Conservation (phyloP, 176 grass and related monocot genomes). For the Leersia perrieri region DNA sequence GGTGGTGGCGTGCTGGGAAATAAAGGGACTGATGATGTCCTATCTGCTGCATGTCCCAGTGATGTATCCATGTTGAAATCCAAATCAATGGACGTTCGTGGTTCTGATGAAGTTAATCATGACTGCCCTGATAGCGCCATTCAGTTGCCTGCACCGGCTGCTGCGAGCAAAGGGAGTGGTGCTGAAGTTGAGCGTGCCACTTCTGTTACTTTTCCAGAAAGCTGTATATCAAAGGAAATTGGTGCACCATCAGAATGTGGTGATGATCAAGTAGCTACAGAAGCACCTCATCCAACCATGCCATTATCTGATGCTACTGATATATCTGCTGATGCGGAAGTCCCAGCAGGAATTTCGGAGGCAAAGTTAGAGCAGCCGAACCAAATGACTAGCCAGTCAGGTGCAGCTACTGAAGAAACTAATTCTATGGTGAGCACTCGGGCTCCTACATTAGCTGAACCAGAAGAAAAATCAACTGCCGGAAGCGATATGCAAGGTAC, state of each 20-base stretch:
- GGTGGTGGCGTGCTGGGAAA: neutral
- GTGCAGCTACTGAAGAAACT: neutral
- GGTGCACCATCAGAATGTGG: neutral
- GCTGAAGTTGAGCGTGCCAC: neutral
- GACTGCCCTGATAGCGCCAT: neutral
- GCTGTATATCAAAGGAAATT: neutral
- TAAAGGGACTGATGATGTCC: constrained; percentile 6
- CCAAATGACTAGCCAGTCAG: neutral
- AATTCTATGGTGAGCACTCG: neutral
- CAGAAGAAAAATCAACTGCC: neutral
- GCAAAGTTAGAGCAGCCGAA: neutral
- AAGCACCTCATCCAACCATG: neutral
- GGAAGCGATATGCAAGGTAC: neutral
- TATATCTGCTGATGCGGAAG: neutral
- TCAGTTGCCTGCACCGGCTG: neutral
- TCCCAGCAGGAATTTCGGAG: neutral
- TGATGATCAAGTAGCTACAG: neutral
- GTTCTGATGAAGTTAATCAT: neutral
- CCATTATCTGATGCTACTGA: neutral
- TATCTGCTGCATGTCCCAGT: neutral
- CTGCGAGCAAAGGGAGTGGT: neutral
- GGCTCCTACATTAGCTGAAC: neutral
- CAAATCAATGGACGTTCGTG: neutral
- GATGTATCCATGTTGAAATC: neutral
- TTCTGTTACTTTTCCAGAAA: neutral